A percentile compares a stretch with the other conserved stretches of the same genome.
phyloP scores from a whole-genome alignment of 2,329 filamentous ascomycete genomes.

The Exophiala aquamarina region DNA sequence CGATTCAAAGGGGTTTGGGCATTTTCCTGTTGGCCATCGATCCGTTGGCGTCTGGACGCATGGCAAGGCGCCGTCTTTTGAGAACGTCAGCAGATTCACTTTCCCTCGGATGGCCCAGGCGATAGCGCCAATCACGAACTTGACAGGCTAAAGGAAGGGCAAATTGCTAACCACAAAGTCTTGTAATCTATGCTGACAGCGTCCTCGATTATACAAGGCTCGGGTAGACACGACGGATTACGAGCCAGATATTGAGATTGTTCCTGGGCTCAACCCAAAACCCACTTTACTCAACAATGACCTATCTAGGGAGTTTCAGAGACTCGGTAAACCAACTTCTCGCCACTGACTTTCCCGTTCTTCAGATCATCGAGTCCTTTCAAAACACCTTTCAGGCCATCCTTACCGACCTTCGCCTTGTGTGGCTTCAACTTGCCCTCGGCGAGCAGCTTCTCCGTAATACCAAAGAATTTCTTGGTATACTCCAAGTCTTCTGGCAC shows the following conservation, averaged over 20 bases:
- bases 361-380: slow-evolving; percentile 46
- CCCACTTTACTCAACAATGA: no score
- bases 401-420: slow-evolving; percentile 39
- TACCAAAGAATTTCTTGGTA: slow-evolving; percentile 40
- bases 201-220: no score
- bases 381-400: slow-evolving; percentile 47
- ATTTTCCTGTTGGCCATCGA: slow-evolving; percentile 55
- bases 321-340: slow-evolving; percentile 51
- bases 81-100: slow-evolving; percentile 13
- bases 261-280: no score
- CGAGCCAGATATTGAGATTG: no score
- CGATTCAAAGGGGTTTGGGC: slow-evolving; percentile 58
- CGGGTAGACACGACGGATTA: no score
- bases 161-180: no score
- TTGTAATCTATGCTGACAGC: no score
- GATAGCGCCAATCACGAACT: slow-evolving; percentile 4
- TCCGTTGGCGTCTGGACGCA: slow-evolving; percentile 59
- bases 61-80: slow-evolving; percentile 17
- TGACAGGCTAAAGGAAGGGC: slow-evolving; percentile 3
- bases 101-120: slow-evolving; percentile 14
- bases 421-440: slow-evolving; percentile 47
- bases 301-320: slow-evolving; percentile 21
- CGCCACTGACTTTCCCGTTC: slow-evolving; percentile 46
- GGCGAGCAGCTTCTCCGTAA: slow-evolving; percentile 42
- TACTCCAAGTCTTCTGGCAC: slow-evolving; percentile 43